A percentile compares a stretch with the other conserved stretches of the same genome.
Evolutionary conservation across 805 yeast genomes (phyloP).

Genomic region (Saccharomyces cerevisiae): DNA sequence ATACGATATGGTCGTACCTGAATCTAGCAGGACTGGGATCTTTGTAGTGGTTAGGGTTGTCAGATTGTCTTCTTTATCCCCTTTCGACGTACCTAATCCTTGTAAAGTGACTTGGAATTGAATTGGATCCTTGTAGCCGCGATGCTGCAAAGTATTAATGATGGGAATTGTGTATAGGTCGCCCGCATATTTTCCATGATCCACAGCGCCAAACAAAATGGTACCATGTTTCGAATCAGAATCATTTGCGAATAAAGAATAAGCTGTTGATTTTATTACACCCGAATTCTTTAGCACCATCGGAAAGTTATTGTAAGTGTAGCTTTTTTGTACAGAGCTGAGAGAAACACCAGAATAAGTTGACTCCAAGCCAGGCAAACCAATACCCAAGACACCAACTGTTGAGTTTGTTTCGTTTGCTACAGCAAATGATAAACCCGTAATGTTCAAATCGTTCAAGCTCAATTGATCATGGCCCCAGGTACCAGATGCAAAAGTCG

Average conservation of each 20-base stretch:
- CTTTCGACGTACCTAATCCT: constrained; percentile 25
- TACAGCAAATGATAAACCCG: constrained; percentile 26
- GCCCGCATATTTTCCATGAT: constrained; percentile 32
- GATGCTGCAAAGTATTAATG: constrained; percentile 12
- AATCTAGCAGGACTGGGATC: constrained; percentile 37
- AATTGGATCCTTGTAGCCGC: constrained; percentile 13
- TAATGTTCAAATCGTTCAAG: constrained; percentile 41
- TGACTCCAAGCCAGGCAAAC: constrained; percentile 54
- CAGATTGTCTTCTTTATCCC: constrained; percentile 19
- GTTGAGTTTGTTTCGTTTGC: constrained; percentile 30
- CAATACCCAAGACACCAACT: constrained; percentile 43
- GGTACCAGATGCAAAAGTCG: constrained; percentile 39
- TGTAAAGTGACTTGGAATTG: constrained; percentile 30
- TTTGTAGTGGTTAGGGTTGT: constrained; percentile 25
- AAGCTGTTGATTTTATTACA: constrained; percentile 37
- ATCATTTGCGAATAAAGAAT: constrained; percentile 42
- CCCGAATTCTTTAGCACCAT: constrained; percentile 13
- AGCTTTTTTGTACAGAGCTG: constrained; percentile 19
- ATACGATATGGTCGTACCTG: constrained; percentile 39
- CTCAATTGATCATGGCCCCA: constrained; percentile 40
- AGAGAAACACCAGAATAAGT: constrained; percentile 34
- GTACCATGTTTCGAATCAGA: constrained; percentile 38
- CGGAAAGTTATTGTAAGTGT: constrained; percentile 16
- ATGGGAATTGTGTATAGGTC: constrained; percentile 30
- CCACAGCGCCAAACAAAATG: constrained; percentile 37